Evolutionary conservation across 2,329 filamentous ascomycete species (phyloP), one percentile per base, ranked within the genome.

Genomic region (Endoconidiophora laricicola): DNA sequence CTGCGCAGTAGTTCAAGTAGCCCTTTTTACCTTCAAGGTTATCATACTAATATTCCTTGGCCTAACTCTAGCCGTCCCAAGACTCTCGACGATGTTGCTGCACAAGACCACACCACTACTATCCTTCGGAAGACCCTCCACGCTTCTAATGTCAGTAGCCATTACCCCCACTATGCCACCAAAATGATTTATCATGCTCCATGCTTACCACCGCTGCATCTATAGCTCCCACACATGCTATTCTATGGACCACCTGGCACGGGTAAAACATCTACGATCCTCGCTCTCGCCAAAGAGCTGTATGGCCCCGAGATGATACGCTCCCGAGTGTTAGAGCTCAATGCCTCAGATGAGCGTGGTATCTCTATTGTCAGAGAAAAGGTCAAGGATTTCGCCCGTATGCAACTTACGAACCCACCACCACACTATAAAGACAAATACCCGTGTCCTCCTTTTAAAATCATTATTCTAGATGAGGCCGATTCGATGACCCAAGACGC

Each of bases 401-500:
- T 93, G 72, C 90, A 95, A 64, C 77, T 96, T 55, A 88, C 84
- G 26, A 86, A 93, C 56, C 80, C 85, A 2, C 79, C 86, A 0
- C 66, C 80, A 55, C 69, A 79, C 58, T 76, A 84, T 68, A 70
- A 78, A 65, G 65, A 71, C 53, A 67, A 81, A 61, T 95, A 94
- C 60, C 88, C 91, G 0, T 96, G 90, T 62, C 91, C 91, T 20
- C 91, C 91, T 0, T 98, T 95, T 72, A 99, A 98, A 69, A 94
- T 99, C 62, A 90, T 98, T 61, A 86, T 99, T 54, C 78, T 99
- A 53, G 91, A 98, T 65, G 91, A 98, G 69, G 91, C 91, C 57
- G 91, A 99, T 64, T 91, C 83, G 57, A 96, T 99, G 90, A 98
- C 91, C 38, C 90, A 96, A 65, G 93, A 98, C 66, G 91, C 91